Conservation (phyloP, 805 yeast genomes). For the Nakazawaea sp. region DNA sequence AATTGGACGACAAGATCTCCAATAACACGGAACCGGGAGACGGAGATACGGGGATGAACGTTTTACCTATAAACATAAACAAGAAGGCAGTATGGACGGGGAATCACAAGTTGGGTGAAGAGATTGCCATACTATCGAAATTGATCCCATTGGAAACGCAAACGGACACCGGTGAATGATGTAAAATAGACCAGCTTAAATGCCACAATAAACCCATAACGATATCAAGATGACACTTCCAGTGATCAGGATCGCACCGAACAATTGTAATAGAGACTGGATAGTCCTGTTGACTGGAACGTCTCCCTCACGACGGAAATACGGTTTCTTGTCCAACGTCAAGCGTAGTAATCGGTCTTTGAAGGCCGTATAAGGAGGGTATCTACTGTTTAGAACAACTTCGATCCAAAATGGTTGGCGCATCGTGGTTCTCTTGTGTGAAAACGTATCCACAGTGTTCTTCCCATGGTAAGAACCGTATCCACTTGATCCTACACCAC, state of each 20-base stretch:
- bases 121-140: too few species aligned
- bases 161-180: background rate
- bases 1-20: constrained; percentile 54
- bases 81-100: constrained; percentile 69
- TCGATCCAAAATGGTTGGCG: constrained; percentile 65
- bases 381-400: constrained; percentile 47
- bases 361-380: constrained; percentile 48
- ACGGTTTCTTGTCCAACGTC: constrained; percentile 24
- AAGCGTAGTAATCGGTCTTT: constrained; percentile 16
- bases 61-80: constrained; percentile 62
- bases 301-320: constrained; percentile 30
- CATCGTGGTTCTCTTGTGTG: constrained; percentile 65
- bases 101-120: constrained; percentile 44
- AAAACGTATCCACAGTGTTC: constrained; percentile 62
- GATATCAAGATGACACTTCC: background rate
- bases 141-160: background rate
- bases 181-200: background rate
- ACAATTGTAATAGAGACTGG: background rate
- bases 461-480: constrained; percentile 77
- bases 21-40: constrained; percentile 31
- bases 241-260: background rate
- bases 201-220: background rate
- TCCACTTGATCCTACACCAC: constrained; percentile 87
- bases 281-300: constrained; percentile 12
- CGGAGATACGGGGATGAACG: constrained; percentile 13